Conservation (phyloP, 176 grass and related monocot genomes). For the Dendrocalamus sinicus region DNA sequence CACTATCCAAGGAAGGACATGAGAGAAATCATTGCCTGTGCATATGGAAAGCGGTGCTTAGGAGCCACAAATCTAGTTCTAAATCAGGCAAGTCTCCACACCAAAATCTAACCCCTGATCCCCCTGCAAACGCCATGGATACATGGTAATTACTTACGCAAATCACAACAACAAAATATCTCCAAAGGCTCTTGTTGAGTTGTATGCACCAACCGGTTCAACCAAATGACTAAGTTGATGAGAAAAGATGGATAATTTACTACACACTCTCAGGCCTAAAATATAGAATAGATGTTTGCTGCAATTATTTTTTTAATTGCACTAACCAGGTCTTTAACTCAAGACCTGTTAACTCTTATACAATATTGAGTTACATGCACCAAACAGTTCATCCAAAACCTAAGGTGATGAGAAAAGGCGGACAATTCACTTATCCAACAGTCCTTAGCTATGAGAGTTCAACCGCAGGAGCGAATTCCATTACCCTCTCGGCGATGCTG, state of each 20-base stretch:
- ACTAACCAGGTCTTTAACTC: too few species aligned
- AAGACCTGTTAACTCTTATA: too few species aligned
- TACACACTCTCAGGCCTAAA: too few species aligned
- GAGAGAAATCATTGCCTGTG: background rate
- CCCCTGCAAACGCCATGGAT: background rate
- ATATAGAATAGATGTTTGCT: too few species aligned
- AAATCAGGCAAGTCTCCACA: background rate
- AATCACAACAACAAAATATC: background rate
- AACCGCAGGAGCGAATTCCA: background rate
- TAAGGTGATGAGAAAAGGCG: too few species aligned
- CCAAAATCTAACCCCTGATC: background rate
- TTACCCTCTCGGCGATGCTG: conserved; percentile 97
- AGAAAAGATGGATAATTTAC: too few species aligned
- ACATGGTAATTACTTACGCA: background rate
- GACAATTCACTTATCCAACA: too few species aligned
- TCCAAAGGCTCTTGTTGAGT: background rate
- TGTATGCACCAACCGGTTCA: too few species aligned
- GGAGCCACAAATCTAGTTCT: background rate
- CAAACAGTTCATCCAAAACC: too few species aligned
- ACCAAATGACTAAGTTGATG: too few species aligned
- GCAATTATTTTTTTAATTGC: too few species aligned
- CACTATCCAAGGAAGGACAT: background rate
- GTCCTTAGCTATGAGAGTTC: background rate
- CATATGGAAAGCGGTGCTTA: background rate
- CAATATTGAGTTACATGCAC: too few species aligned